These are phyloP conservation scores for Herpomyces periplanetae DNA, from an alignment of 2,329 filamentous ascomycete species.

Conservation along the genomic window DNA sequence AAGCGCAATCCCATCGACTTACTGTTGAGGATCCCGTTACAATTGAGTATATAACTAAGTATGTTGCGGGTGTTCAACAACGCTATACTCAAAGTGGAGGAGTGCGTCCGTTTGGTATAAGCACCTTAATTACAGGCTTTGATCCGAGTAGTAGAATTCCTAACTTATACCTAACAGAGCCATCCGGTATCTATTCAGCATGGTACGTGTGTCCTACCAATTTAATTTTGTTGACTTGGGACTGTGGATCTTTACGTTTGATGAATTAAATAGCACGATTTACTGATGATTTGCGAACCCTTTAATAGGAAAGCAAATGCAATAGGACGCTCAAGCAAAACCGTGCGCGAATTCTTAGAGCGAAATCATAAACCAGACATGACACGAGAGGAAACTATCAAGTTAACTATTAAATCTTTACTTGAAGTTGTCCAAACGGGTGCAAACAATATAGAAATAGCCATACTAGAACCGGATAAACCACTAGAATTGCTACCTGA, in stretches of 20 bases:
- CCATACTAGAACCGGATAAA: constrained; percentile 80
- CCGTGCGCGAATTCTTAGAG: constrained; percentile 88
- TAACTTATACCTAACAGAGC: constrained; percentile 84
- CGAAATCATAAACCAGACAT: constrained; percentile 95
- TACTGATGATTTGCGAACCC: constrained; percentile 3
- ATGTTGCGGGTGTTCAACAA: constrained; percentile 88
- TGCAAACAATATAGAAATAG: constrained; percentile 98
- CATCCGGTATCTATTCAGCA: constrained; percentile 94
- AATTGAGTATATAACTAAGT: constrained; percentile 98
- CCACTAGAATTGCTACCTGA: constrained; percentile 65
- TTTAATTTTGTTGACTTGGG: not conserved
- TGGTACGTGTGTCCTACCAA: constrained; percentile 19
- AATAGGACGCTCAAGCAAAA: constrained; percentile 93
- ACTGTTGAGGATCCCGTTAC: constrained; percentile 90
- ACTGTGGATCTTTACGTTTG: constrained; percentile 1
- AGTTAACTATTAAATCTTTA: constrained; percentile 86
- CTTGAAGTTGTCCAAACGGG: constrained; percentile 93
- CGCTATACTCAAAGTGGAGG: constrained; percentile 95
- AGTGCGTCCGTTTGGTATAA: constrained; percentile 93
- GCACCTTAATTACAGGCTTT: constrained; percentile 90
- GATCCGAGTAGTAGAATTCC: constrained; percentile 65
- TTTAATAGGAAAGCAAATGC: constrained; percentile 71
- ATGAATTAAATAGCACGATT: not conserved
- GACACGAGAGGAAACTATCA: constrained; percentile 81
- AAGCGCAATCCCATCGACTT: constrained; percentile 82